Conservation (phyloP, 345 rosid species). For the Nephelium lappaceum region DNA sequence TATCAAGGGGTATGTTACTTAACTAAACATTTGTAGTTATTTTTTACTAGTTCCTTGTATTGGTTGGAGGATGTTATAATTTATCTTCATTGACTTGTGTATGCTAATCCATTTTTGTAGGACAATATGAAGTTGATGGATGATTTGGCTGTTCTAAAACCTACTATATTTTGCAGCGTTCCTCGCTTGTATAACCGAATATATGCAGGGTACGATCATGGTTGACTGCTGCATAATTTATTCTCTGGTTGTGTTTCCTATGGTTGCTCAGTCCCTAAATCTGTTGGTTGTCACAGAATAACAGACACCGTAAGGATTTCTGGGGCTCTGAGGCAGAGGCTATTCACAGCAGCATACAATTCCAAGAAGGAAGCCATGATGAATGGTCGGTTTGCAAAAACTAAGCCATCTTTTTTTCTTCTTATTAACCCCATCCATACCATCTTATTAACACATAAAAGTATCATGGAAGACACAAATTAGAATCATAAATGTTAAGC, state of each 20-base stretch:
- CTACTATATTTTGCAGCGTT: conserved; percentile 87
- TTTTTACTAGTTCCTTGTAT: no score
- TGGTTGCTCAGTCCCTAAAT: conserved; percentile 23
- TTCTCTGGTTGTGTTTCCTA: neutral
- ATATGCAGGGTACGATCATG: conserved; percentile 67
- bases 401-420: neutral
- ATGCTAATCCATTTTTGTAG: conserved; percentile 41
- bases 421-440: neutral
- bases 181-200: conserved; percentile 89
- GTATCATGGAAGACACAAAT: neutral
- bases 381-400: conserved; percentile 49
- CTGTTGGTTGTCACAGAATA: conserved; percentile 47
- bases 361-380: conserved; percentile 85
- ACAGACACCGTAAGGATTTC: conserved; percentile 72
- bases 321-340: conserved; percentile 65
- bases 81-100: neutral
- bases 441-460: neutral
- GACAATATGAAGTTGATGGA: conserved; percentile 83
- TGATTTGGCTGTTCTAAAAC: conserved; percentile 79
- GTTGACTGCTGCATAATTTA: conserved; percentile 15
- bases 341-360: conserved; percentile 76
- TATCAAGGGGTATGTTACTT: no score
- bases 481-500: neutral
- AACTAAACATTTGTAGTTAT: no score
- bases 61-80: no score